A percentile compares a stretch with the other conserved stretches of the same genome.
Evolutionary conservation across 78 protist species (phyloP).

Genomic region (Dictyostelium capitatum): DNA sequence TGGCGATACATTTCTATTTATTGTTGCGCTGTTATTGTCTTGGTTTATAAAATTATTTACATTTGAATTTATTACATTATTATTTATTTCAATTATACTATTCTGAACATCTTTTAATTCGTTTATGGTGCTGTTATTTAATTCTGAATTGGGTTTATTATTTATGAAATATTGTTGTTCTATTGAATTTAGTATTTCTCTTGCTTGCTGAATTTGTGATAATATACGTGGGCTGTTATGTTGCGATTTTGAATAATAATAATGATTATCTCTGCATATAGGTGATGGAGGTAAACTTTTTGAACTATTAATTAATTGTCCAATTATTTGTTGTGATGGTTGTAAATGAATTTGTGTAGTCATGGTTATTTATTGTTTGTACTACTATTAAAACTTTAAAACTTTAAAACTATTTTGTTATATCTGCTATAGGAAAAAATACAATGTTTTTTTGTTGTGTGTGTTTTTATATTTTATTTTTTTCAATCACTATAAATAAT

Average conservation of each 20-base stretch:
- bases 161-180: neutral
- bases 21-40: neutral
- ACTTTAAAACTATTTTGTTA: neutral
- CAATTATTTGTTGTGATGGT: neutral
- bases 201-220: slow-evolving; percentile 15
- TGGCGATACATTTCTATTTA: neutral
- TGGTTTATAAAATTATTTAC: neutral
- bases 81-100: neutral
- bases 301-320: neutral
- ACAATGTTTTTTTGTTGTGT: too few species aligned
- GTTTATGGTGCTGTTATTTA: neutral
- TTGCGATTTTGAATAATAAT: neutral
- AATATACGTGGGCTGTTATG: neutral
- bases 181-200: neutral
- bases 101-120: neutral
- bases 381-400: neutral
- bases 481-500: too few species aligned
- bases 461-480: too few species aligned
- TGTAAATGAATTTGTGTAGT: too few species aligned
- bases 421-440: too few species aligned
- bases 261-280: neutral
- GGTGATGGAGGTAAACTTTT: slow-evolving; percentile 25
- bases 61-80: neutral
- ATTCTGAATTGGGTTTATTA: neutral
- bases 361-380: neutral